Base-by-base conservation (phyloP, 768 basidiomycete species). In the Suillus variegatus region DNA sequence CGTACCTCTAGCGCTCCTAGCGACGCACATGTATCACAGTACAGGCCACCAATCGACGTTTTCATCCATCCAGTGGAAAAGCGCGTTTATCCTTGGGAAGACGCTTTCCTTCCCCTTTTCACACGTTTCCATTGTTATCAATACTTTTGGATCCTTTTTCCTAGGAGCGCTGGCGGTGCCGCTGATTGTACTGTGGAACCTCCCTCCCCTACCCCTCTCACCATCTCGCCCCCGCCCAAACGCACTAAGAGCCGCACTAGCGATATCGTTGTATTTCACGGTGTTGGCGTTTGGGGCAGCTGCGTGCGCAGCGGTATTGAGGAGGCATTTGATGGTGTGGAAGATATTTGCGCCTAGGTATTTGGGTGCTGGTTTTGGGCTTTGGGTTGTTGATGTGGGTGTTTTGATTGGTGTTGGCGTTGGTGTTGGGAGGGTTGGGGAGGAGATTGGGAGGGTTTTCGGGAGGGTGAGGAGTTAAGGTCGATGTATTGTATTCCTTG, bases 311-410 rank as follows among this genome's bases (percentile, higher is more conserved):
- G 91, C 94, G 9, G 85, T 88, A 70, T 77, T 96, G 61, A 78
- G 95, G 68, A 75, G 95, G 54, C 95, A 98, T 74, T 76, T 97
- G 68, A 97, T 97, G 95, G 95, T 98, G 28, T 99, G 97, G 97
- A 98, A 99, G 79, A 90, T 99, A 4, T 99, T 98, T 72, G 97
- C 96, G 44, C 97, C 97, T 67, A 80, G 97, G 67, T 97, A 96
- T 74, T 96, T 98, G 90, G 74, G 86, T 18, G 92, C 85, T 0
- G 93, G 86, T 0, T 71, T 87, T 4, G 84, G 84, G 36, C 74
- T 97, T 43, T 49, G 94, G 5, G 85, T 85, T 1, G 86, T 93
- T 2, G 97, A 99, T 77, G 43, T 89, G 0, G 90, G 82, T 0
- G 77, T 91, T 22, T 62, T 94, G 60, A 38, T 91, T 16, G 92